A percentile compares a stretch with the other conserved stretches of the same genome.
These are phyloP conservation scores for Dacryopinax spathularia DNA, from an alignment of 768 basidiomycete species.

Conservation along the genomic window DNA sequence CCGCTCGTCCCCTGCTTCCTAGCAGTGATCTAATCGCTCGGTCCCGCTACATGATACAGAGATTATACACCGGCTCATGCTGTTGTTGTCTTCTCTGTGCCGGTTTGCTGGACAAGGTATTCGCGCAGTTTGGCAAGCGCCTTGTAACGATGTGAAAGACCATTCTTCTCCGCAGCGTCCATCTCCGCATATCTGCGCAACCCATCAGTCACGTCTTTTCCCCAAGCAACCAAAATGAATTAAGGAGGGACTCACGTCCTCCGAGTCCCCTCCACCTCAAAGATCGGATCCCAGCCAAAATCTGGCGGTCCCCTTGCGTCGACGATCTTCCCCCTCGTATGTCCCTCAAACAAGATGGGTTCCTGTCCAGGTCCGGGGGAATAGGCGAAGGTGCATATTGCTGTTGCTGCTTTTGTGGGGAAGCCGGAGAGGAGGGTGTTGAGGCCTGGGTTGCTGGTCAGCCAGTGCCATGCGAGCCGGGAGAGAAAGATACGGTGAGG, in stretches of 20 bases:
- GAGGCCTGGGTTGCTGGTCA: constrained; percentile 34
- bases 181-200: constrained; percentile 49
- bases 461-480: neutral
- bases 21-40: too few relatives aligned
- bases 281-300: constrained; percentile 88
- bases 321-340: constrained; percentile 81
- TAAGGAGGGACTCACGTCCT: constrained; percentile 44
- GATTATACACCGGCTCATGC: too few relatives aligned
- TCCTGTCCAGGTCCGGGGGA: constrained; percentile 64
- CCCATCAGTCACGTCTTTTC: too few relatives aligned
- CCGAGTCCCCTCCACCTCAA: constrained; percentile 60
- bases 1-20: too few relatives aligned
- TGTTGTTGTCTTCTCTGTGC: too few relatives aligned
- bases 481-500: neutral
- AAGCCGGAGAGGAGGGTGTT: constrained; percentile 75
- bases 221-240: neutral
- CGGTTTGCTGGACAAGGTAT: too few relatives aligned
- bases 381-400: constrained; percentile 94
- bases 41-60: too few relatives aligned
- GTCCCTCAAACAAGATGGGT: constrained; percentile 73
- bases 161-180: constrained; percentile 47
- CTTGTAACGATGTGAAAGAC: constrained; percentile 49
- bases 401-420: constrained; percentile 62
- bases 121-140: constrained; percentile 53
- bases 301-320: constrained; percentile 57